These are phyloP conservation scores for Misopates orontium DNA, from an alignment of 257 asterid genomes.

Conservation along the genomic window DNA sequence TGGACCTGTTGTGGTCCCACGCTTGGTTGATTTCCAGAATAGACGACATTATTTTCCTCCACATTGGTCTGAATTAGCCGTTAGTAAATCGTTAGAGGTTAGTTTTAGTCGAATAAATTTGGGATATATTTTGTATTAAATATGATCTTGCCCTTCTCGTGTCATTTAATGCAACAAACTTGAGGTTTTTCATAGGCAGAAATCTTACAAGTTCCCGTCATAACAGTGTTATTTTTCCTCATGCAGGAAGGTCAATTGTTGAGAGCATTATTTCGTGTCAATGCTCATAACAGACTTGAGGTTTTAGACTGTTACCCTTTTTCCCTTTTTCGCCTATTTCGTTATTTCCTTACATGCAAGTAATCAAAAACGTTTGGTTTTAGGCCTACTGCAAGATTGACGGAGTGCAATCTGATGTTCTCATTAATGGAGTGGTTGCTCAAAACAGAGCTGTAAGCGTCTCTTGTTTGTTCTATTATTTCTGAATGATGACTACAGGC, in stretches of 20 bases:
- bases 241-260: constrained; percentile 66
- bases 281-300: constrained; percentile 83
- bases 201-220: not conserved
- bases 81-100: constrained; percentile 41
- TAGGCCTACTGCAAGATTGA: constrained; percentile 92
- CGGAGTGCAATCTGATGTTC: constrained; percentile 74
- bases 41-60: constrained; percentile 37
- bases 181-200: not conserved
- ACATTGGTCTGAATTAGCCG: constrained; percentile 40
- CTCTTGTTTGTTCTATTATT: not conserved
- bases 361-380: constrained; percentile 26
- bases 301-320: constrained; percentile 34
- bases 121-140: constrained; percentile 2
- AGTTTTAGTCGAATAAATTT: constrained; percentile 4
- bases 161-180: not conserved
- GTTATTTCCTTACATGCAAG: constrained; percentile 11
- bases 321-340: not conserved
- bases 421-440: constrained; percentile 55
- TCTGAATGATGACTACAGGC: constrained; percentile 9
- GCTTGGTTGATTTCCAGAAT: constrained; percentile 24
- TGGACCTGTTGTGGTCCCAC: constrained; percentile 26
- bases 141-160: not conserved
- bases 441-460: constrained; percentile 92
- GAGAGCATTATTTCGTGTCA: constrained; percentile 74
- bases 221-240: constrained; percentile 22